A percentile compares a stretch with the other conserved stretches of the same genome.
These are phyloP conservation scores for Barnettozyma pratensis DNA, from an alignment of 805 yeast genomes.

Conservation along the genomic window DNA sequence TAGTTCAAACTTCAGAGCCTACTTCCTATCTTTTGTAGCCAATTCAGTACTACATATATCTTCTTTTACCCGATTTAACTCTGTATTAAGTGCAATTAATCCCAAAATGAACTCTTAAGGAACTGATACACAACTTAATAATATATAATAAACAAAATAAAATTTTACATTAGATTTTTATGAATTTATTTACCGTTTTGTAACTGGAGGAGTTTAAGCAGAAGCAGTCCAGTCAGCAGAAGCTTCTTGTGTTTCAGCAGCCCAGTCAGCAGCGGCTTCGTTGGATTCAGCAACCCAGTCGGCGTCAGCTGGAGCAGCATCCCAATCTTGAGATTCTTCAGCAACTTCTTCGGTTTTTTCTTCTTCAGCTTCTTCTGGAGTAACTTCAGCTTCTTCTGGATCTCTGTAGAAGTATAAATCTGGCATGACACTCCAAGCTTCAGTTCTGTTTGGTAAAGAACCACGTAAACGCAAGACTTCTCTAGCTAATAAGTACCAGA, in stretches of 20 bases:
- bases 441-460: slow-evolving; percentile 90
- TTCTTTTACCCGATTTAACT: background rate
- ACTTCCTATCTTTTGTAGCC: too few species aligned
- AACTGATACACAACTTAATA: background rate
- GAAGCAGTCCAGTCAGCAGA: slow-evolving; percentile 25
- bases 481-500: slow-evolving; percentile 99
- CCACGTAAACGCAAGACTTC: slow-evolving; percentile 99
- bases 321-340: slow-evolving; percentile 69
- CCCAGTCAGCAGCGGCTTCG: slow-evolving; percentile 64
- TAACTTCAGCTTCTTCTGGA: slow-evolving; percentile 96
- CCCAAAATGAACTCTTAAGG: background rate
- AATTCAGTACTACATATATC: background rate
- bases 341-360: slow-evolving; percentile 49
- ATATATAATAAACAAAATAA: slow-evolving; percentile 16
- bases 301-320: slow-evolving; percentile 60
- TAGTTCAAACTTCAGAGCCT: too few species aligned
- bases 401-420: slow-evolving; percentile 99
- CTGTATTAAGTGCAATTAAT: slow-evolving; percentile 1
- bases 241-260: slow-evolving; percentile 35
- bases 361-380: slow-evolving; percentile 55
- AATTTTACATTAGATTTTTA: slow-evolving; percentile 25
- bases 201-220: slow-evolving; percentile 10
- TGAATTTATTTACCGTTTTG: slow-evolving; percentile 21
- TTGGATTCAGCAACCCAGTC: slow-evolving; percentile 72
- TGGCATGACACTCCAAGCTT: slow-evolving; percentile 99